Conservation (phyloP, 805 yeast species). For the Tetrapisispora taiwanensis region DNA sequence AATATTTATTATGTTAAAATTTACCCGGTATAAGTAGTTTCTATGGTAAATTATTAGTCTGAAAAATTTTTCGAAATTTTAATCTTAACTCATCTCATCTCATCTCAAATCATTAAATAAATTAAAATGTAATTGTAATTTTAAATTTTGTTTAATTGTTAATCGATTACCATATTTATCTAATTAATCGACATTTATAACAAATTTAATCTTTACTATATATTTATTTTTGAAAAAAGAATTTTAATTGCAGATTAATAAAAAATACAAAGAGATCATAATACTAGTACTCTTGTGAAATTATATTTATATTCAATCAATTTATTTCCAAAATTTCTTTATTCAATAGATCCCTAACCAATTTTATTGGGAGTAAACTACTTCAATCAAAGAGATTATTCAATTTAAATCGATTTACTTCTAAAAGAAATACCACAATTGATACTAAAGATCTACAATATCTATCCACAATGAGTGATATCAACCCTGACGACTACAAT, state of each 20-base stretch:
- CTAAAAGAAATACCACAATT: neutral
- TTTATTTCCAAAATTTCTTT: neutral
- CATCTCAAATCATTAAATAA: neutral
- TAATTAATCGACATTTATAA: no score
- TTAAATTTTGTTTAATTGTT: no score
- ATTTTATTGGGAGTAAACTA: neutral
- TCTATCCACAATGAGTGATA: conserved; percentile 1
- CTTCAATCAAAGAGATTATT: neutral
- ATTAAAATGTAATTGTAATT: no score
- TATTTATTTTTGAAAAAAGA: no score
- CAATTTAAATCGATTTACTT: neutral
- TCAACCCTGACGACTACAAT: conserved; percentile 30
- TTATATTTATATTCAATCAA: neutral
- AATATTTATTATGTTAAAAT: no score
- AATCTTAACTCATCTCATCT: neutral
- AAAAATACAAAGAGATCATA: no score
- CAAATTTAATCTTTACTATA: no score
- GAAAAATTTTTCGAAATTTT: no score
- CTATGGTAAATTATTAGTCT: no score
- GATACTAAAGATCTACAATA: neutral
- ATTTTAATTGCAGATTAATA: no score
- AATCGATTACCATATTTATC: no score
- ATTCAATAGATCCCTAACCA: neutral
- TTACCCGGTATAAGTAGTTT: no score
- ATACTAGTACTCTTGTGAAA: neutral